These are phyloP conservation scores for Sclerotinia glacialis DNA, from an alignment of 2,329 filamentous ascomycete species.

Conservation along the genomic window DNA sequence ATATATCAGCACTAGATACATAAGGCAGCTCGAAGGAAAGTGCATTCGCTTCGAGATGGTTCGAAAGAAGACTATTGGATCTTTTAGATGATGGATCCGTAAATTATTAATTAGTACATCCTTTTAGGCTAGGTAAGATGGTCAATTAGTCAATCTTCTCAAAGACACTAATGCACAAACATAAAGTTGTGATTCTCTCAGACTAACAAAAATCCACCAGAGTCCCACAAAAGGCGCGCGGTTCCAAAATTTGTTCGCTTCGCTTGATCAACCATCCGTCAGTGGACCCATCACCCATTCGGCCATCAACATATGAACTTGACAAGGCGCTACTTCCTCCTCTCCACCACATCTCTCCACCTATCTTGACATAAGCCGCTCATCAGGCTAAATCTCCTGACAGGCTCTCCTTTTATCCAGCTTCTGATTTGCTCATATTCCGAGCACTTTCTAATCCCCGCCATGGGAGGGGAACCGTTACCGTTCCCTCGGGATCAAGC, in stretches of 20 bases:
- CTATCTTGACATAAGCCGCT: background rate
- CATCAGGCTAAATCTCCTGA: background rate
- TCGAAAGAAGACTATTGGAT: background rate
- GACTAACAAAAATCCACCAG: constrained; percentile 10
- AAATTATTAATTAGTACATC: background rate
- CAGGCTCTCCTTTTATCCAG: background rate
- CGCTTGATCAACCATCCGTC: constrained; percentile 9
- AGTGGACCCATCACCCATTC: too few species aligned
- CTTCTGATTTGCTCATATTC: constrained; percentile 6
- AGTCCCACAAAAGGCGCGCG: constrained; percentile 18
- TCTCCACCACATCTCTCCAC: background rate
- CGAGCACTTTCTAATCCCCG: background rate
- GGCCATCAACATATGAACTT: constrained; percentile 10
- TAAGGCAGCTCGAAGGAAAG: constrained; percentile 4
- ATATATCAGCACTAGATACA: constrained; percentile 11
- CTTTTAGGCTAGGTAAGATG: background rate
- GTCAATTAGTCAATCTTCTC: background rate
- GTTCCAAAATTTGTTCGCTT: constrained; percentile 14
- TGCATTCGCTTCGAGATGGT: constrained; percentile 4
- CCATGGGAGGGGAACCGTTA: constrained; percentile 10
- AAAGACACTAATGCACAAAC: constrained; percentile 10
- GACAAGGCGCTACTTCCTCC: constrained; percentile 9
- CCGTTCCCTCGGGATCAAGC: constrained; percentile 18
- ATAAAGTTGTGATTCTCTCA: constrained; percentile 9
- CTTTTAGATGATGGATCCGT: background rate